Evolutionary conservation across 2,329 filamentous ascomycete genomes (phyloP).

Genomic region (Bipolaris oryzae): DNA sequence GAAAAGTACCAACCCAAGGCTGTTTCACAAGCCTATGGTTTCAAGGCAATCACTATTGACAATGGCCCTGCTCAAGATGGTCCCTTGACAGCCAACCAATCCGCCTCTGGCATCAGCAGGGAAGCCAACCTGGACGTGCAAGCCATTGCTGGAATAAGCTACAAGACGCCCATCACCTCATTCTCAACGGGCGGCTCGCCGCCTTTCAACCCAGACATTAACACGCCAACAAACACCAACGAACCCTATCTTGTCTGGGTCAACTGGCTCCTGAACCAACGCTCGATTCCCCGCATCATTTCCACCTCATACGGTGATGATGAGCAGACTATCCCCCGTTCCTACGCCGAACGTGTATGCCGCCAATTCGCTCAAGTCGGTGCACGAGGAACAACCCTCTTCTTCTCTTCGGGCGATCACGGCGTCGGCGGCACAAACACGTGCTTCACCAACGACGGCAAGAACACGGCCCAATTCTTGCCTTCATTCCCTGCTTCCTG

Average conservation of each 20-base stretch:
- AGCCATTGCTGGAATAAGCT: conserved; percentile 62
- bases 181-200: conserved; percentile 66
- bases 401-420: conserved; percentile 67
- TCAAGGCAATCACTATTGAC: conserved; percentile 64
- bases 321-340: conserved; percentile 66
- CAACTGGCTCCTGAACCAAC: conserved; percentile 62
- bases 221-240: conserved; percentile 61
- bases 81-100: conserved; percentile 42
- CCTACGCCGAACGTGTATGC: conserved; percentile 68
- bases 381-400: conserved; percentile 69
- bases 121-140: conserved; percentile 71
- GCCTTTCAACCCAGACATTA: conserved; percentile 58
- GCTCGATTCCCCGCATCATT: conserved; percentile 66
- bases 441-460: conserved; percentile 66
- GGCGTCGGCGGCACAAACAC: conserved; percentile 60
- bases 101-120: conserved; percentile 44
- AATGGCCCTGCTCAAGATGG: conserved; percentile 59
- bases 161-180: conserved; percentile 60
- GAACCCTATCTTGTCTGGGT: conserved; percentile 72
- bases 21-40: conserved; percentile 57
- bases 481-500: conserved; percentile 70
- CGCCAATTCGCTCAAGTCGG: conserved; percentile 68
- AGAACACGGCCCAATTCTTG: conserved; percentile 61
- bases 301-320: conserved; percentile 71
- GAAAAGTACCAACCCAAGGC: conserved; percentile 59